Conservation (phyloP, 2,329 filamentous ascomycete genomes). For the Ploettnerulaceae sp. region DNA sequence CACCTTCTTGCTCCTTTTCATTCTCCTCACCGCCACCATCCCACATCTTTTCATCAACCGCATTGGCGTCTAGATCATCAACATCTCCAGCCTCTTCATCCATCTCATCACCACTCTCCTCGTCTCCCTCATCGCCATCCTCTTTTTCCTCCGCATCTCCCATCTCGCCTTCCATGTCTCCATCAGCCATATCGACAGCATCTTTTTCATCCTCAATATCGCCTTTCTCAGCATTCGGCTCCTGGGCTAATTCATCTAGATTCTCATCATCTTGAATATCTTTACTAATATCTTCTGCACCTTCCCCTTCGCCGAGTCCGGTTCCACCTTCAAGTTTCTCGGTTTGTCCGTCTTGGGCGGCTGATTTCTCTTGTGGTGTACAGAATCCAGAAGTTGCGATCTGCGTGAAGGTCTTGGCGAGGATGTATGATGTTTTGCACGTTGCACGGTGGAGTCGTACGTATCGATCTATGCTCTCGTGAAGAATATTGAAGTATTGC, state of each 20-base stretch:
- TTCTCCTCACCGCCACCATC: conserved; percentile 76
- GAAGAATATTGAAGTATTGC: conserved; percentile 63
- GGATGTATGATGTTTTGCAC: conserved; percentile 67
- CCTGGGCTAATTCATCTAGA: conserved; percentile 82
- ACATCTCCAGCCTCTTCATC: conserved; percentile 90
- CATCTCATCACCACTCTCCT: conserved; percentile 66
- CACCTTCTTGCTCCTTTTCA: conserved; percentile 75
- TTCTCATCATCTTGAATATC: conserved; percentile 94
- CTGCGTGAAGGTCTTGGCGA: conserved; percentile 73
- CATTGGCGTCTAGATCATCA: conserved; percentile 81
- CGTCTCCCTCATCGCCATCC: conserved; percentile 57
- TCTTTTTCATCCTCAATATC: conserved; percentile 78
- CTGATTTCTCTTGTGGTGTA: conserved; percentile 74
- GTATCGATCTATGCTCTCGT: conserved; percentile 53
- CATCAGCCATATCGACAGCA: conserved; percentile 86
- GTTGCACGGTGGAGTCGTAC: conserved; percentile 63
- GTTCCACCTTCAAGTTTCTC: conserved; percentile 88
- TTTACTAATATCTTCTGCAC: conserved; percentile 95
- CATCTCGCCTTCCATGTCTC: conserved; percentile 84
- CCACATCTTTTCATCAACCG: conserved; percentile 99
- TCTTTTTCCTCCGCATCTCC: conserved; percentile 62
- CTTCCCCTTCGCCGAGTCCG: conserved; percentile 90
- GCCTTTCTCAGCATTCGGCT: conserved; percentile 57
- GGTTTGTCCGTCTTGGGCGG: conserved; percentile 62
- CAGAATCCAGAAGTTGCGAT: conserved; percentile 87